Evolutionary conservation across 2,329 filamentous ascomycete species (phyloP).

Genomic region (Neocatenulostroma microsporum): DNA sequence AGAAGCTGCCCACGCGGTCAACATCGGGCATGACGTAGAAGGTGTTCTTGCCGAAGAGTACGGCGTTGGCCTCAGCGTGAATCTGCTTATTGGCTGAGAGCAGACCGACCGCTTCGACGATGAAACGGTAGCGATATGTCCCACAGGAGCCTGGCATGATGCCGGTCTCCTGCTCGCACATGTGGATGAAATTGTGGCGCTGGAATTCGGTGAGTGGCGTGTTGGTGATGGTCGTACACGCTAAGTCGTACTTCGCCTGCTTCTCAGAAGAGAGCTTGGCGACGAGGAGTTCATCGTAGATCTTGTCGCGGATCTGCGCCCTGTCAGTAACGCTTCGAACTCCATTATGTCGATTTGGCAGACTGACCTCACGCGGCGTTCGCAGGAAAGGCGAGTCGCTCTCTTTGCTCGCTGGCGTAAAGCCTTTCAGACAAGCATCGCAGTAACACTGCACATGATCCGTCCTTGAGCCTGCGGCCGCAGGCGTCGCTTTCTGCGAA

Average conservation of each 20-base stretch:
- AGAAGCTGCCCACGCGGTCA: conserved; percentile 9
- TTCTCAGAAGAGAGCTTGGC: conserved; percentile 4
- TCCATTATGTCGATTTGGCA: too few relatives aligned
- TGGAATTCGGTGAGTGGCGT: conserved; percentile 2
- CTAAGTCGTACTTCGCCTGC: conserved; percentile 5
- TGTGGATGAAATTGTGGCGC: conserved; percentile 7
- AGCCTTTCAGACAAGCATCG: conserved; percentile 1
- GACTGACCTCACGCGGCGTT: conserved; percentile 3
- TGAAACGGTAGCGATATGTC: conserved; percentile 3
- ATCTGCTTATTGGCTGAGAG: conserved; percentile 18
- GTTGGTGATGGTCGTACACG: conserved; percentile 3
- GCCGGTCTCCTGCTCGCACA: conserved; percentile 3
- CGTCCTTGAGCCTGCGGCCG: background rate
- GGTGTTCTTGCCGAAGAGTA: conserved; percentile 15
- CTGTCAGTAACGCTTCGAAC: too few relatives aligned
- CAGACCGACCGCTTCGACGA: conserved; percentile 8
- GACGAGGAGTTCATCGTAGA: conserved; percentile 13
- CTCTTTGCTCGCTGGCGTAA: background rate
- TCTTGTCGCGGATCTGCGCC: conserved; percentile 11
- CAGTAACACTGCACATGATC: background rate
- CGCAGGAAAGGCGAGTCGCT: conserved; percentile 3
- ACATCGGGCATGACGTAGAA: conserved; percentile 8
- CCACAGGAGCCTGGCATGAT: conserved; percentile 7
- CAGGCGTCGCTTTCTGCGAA: background rate
- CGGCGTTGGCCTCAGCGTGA: conserved; percentile 12